Conservation (phyloP, 176 grass and related monocot species). For the Alopecurus myosuroides region DNA sequence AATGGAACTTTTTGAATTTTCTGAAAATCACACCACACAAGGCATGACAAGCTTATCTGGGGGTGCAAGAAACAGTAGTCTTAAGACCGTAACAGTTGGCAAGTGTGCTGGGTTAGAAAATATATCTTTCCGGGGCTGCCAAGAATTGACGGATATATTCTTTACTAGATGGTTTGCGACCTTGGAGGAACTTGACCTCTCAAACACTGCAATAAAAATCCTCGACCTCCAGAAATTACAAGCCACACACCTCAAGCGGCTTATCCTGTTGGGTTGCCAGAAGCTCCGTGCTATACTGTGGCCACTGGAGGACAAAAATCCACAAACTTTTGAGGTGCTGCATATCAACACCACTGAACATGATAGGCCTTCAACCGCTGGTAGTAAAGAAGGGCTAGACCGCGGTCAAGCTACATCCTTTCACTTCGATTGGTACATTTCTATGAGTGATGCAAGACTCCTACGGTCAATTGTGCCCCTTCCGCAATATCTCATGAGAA, state of each 20-base stretch:
- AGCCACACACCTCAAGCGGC: neutral
- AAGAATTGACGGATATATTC: neutral
- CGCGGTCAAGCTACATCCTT: neutral
- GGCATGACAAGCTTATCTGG: neutral
- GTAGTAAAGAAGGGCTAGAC: neutral
- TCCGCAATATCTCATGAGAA: neutral
- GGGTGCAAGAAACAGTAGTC: neutral
- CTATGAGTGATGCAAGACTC: neutral
- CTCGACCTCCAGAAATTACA: neutral
- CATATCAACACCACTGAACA: neutral
- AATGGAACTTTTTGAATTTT: neutral
- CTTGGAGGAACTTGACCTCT: neutral
- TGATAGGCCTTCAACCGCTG: too few species aligned
- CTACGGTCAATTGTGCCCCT: neutral
- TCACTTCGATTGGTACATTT: neutral
- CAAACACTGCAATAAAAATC: neutral
- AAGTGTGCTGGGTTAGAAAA: neutral
- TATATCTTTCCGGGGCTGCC: neutral
- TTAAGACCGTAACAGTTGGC: neutral
- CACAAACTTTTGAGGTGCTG: neutral
- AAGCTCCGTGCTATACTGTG: constrained; percentile 8
- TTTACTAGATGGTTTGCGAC: neutral
- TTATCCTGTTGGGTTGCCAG: neutral
- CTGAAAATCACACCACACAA: neutral
- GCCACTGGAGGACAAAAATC: neutral